Base-by-base conservation (phyloP, 441 rosid species). In the Gossypium schwendimanii region DNA sequence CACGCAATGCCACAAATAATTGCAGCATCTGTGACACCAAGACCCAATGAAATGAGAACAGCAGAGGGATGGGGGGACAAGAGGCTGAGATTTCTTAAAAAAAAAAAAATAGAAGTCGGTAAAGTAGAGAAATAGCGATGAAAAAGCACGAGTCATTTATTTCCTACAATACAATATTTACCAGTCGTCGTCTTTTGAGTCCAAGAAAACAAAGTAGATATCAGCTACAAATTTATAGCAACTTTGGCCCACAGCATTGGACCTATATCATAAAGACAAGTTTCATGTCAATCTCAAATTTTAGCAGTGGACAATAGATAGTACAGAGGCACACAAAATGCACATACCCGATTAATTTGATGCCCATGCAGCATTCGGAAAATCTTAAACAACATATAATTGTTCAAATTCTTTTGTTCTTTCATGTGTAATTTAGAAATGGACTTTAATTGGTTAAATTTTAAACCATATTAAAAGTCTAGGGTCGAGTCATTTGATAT, bases 231-330 rank as follows among this genome's bases (percentile, higher is more conserved):
- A 20, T 60, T 33, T 8, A 57, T 20, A 65, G 18, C 31, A 61
- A 60, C 64, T 70, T 67, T 14, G 53, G 73, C 39, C 80, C 76
- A 52, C 70, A 52, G 2, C 39, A 60, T 24, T 60, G 73, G 64
- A 59, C 47, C 23, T 59, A 33, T 2, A 36, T 17, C 59, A 20
- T 28, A 26, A 8, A 33, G 50, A 18, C 17, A 36, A 39, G 24
- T 18, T 63, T 63, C 68, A 10, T 18, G 9, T 63, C 68, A 21
- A 33, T 36, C 44, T 15, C 68, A 31, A 33, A 54, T 15, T 47
- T 28, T 20, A 64, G 15, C 31, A 20, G 18, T 20, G 41, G 11
- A 14, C 41, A 5, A 41, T 4, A 20, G 28, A 8, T 17, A 63
- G 10, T 36, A 36, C 18, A 49, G 17, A 49, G 53, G 17, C 53